These are phyloP conservation scores for Purpureocillium lavendulum DNA, from an alignment of 2,329 filamentous ascomycete species.

Conservation along the genomic window DNA sequence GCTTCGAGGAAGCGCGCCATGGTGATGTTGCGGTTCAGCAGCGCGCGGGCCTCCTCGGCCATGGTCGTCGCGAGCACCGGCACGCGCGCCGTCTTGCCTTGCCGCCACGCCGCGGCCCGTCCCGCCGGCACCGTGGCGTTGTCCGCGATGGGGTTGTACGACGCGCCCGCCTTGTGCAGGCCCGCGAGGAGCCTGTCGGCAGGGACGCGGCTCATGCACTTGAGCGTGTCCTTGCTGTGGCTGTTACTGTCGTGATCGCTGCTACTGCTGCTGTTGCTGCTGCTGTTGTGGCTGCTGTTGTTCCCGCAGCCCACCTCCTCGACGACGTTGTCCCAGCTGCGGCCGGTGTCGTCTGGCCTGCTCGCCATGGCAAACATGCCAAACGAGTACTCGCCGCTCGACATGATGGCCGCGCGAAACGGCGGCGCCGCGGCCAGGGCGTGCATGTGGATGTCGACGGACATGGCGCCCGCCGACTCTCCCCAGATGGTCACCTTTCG, in stretches of 20 bases:
- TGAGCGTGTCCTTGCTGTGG: conserved; percentile 4
- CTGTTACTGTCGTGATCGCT: too few relatives aligned
- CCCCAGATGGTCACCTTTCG: conserved; percentile 18
- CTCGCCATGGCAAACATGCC: conserved; percentile 9
- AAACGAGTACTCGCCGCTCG: conserved; percentile 19
- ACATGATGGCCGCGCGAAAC: conserved; percentile 17
- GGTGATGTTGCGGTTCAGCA: conserved; percentile 14
- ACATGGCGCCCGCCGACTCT: conserved; percentile 21
- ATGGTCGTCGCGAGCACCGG: conserved; percentile 16
- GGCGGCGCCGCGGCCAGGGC: conserved; percentile 10
- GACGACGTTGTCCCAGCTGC: conserved; percentile 10
- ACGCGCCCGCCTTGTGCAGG: conserved; percentile 2
- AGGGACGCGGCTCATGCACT: conserved; percentile 13
- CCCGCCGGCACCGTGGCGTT: conserved; percentile 9
- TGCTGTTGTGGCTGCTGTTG: too few relatives aligned
- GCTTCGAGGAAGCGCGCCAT: conserved; percentile 11
- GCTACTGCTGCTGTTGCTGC: too few relatives aligned
- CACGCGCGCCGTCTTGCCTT: conserved; percentile 9
- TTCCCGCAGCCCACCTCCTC: conserved; percentile 9
- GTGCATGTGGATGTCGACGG: conserved; percentile 18
- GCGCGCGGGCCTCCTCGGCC: conserved; percentile 13
- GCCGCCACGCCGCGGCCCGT: conserved; percentile 12
- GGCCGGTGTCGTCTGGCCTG: conserved; percentile 1
- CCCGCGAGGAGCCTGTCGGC: conserved; percentile 8
- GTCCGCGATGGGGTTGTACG: conserved; percentile 11